These are phyloP conservation scores for Persicaria tinctoria DNA, from an alignment of 148 eudicot genomes.

Conservation along the genomic window DNA sequence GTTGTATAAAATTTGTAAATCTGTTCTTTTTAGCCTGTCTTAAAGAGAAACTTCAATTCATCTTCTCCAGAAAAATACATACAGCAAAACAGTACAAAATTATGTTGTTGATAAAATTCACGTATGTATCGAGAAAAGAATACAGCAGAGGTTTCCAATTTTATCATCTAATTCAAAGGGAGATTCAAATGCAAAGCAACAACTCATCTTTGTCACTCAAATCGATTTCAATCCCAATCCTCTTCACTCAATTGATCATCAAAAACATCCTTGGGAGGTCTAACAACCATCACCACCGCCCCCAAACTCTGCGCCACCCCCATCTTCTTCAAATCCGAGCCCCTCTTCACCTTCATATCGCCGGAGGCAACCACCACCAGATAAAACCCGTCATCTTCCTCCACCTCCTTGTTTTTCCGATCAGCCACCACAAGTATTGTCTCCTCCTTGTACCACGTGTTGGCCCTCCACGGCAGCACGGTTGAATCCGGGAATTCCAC, in stretches of 20 bases:
- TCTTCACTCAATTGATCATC: constrained; percentile 50
- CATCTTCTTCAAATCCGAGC: constrained; percentile 45
- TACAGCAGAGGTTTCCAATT: too few species aligned
- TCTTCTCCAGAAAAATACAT: too few species aligned
- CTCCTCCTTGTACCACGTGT: constrained; percentile 52
- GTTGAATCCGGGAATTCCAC: constrained; percentile 47
- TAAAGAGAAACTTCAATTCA: too few species aligned
- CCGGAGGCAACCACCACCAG: constrained; percentile 30
- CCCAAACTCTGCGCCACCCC: constrained; percentile 59
- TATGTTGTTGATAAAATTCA: too few species aligned
- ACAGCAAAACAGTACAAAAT: too few species aligned
- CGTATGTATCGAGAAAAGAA: too few species aligned
- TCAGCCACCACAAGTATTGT: constrained; percentile 68
- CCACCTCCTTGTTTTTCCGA: constrained; percentile 51
- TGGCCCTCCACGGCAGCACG: constrained; percentile 74
- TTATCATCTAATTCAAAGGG: too few species aligned
- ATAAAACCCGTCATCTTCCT: constrained; percentile 57
- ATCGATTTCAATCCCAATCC: constrained; percentile 59
- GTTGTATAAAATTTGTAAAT: too few species aligned
- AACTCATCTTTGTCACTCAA: not conserved
- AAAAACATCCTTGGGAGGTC: constrained; percentile 77
- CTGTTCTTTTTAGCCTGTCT: too few species aligned
- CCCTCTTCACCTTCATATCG: constrained; percentile 67
- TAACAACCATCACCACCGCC: constrained; percentile 69
- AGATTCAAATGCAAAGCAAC: not conserved